These are phyloP conservation scores for Lactarius vividus DNA, from an alignment of 768 basidiomycete species.

Conservation along the genomic window DNA sequence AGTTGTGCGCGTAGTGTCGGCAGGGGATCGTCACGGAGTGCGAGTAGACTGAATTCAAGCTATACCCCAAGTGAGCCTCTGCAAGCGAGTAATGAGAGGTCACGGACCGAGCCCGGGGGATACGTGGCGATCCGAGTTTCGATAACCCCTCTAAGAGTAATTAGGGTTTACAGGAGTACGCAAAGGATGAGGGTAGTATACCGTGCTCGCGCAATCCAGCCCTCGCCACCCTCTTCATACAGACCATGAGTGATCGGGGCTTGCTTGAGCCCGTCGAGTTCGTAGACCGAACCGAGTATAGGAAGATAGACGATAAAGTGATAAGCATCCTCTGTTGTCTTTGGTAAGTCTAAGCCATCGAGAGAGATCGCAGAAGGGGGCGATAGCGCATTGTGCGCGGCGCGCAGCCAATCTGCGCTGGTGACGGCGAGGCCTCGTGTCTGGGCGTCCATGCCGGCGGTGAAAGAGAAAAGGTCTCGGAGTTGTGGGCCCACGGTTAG, in stretches of 20 bases:
- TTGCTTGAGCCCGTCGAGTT: conserved; percentile 87
- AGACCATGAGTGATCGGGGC: conserved; percentile 79
- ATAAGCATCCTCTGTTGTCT: conserved; percentile 77
- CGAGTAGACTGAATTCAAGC: conserved; percentile 92
- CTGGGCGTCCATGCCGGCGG: conserved; percentile 83
- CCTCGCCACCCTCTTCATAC: conserved; percentile 64
- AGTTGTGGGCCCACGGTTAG: conserved; percentile 65
- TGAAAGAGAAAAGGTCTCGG: conserved; percentile 71
- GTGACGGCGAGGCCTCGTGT: conserved; percentile 79
- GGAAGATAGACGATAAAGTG: conserved; percentile 97
- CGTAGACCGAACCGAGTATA: conserved; percentile 78
- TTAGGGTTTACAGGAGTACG: conserved; percentile 23
- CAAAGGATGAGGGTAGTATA: conserved; percentile 34
- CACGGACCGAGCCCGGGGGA: conserved; percentile 78
- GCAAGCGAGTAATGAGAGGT: background rate
- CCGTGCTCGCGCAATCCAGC: conserved; percentile 83
- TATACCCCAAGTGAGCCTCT: conserved; percentile 32
- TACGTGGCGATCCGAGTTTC: conserved; percentile 89
- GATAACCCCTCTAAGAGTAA: conserved; percentile 65
- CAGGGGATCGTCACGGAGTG: conserved; percentile 78
- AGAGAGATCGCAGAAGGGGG: conserved; percentile 86
- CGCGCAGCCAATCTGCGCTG: conserved; percentile 74
- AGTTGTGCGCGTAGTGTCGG: conserved; percentile 64
- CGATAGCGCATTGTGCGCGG: conserved; percentile 91
- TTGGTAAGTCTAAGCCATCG: conserved; percentile 74